Base-by-base conservation (phyloP, 2,329 filamentous ascomycete species). In the Aspergillus eucalypticola region DNA sequence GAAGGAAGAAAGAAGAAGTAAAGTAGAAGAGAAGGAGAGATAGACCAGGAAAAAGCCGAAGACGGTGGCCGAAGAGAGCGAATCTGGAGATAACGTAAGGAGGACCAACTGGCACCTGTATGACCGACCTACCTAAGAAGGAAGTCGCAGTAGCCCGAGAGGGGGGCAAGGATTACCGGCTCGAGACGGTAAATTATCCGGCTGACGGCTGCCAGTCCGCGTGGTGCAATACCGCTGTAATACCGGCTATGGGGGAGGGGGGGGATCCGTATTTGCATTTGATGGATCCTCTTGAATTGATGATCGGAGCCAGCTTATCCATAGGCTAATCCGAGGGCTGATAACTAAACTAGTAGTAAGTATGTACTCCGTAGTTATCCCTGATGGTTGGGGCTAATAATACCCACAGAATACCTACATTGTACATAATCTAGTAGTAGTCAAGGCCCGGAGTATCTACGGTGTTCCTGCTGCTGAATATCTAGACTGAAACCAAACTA, bases 81-180 rank as follows among this genome's bases (percentile, higher is more conserved):
- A 58, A 64, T 62, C 63, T 59, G 61, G 63, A 64, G 64, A 65
- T 65, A 65, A 66, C 64, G 64, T 64, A 66, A 66, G 64, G 63
- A 62, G 52, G 54, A 60, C 60, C 57, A 64, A 60, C 60, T 63
- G 59, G 57, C 59, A 58, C 35, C 52, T 56, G 46, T 44, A 44
- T 41, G 54, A 21, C 23, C 32, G 29, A 56, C 32, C 38, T 54
- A 49, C 27, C 27, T n/a, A 42, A 49, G 54, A 38, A 35, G 29
- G 19, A 35, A 42, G 41, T 35, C 42, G 44, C 46, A 35, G 27
- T 38, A 56, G 35, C 44, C 42, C 42, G 54, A 46, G 54, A 27
- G 42, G 42, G 42, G 39, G 29, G 29, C 42, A 38, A 27, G 32
- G 17, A 32, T 53, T 56, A 56, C 38, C 58, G 27, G 38, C 23